Base-by-base conservation (phyloP, 2,329 filamentous ascomycete genomes). In the Calonectria naviculata region DNA sequence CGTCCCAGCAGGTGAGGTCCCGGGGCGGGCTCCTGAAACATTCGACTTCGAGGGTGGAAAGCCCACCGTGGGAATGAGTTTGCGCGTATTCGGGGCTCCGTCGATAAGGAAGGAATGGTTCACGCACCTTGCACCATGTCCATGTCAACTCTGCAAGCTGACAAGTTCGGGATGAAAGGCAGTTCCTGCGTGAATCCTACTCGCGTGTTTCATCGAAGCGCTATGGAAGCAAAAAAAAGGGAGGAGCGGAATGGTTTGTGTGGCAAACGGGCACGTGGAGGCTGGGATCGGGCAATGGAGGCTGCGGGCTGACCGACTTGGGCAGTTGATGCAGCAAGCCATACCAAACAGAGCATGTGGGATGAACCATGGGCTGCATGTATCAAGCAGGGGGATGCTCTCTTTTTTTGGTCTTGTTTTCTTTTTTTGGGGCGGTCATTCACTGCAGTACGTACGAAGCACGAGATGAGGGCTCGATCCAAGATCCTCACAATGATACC, bases 271-370 rank as follows among this genome's bases (percentile, higher is more conserved):
- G 60, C 71, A 71, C 71, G 70, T 70, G 71, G 68, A 71, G 75
- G 68, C 75, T 72, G 70, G 70, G 73, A 76, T 78, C 60, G 72
- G 49, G 69, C 71, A 56, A 75, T 71, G 47, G 52, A 66, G n/a
- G 64, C 44, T 61, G 34, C 42, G 67, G 29, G 21, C 65, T 71
- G 71, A 66, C 71, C 67, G 56, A 70, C 64, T 70, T 68, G 70
- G 68, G 58, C 65, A 42, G 46, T 65, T 67, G 61, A 44, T 72
- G 70, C 74, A 75, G 74, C 67, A 58, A 73, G 70, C 77, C 76
- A 78, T 71, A 47, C 76, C 74, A 52, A 31, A 78, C 74, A 28
- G 54, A 78, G 77, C 54, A 78, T 76, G 72, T 73, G 69, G 56
- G 65, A 74, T 71, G 73, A 78, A 75, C 74, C 76, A 75, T 78